Conservation (phyloP, 352 stramenopile species). For the Globisporangium nunn region DNA sequence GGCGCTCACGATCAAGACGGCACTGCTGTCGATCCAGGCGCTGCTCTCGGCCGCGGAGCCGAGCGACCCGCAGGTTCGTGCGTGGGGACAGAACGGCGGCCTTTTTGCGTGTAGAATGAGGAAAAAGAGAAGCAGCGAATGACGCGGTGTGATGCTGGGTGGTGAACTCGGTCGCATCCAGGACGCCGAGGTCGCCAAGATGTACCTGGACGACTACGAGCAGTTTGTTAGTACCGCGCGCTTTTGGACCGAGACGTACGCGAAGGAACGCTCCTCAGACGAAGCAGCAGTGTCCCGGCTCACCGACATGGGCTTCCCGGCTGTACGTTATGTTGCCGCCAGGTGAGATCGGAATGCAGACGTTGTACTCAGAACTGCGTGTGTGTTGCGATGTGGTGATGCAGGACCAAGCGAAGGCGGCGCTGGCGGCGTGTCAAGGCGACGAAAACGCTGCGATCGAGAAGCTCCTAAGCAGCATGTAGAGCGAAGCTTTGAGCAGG, state of each 20-base stretch:
- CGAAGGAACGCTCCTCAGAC: constrained; percentile 55
- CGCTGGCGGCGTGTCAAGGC: constrained; percentile 56
- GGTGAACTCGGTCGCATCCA: background rate
- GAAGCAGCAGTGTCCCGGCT: constrained; percentile 63
- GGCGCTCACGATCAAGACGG: constrained; percentile 96
- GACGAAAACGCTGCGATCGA: constrained; percentile 88
- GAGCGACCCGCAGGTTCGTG: constrained; percentile 55
- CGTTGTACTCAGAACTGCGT: background rate
- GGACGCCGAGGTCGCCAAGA: constrained; percentile 94
- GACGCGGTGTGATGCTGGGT: no score
- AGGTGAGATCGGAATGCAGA: no score
- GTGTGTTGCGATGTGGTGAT: background rate
- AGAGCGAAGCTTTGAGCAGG: constrained; percentile 1
- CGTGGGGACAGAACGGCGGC: constrained; percentile 14
- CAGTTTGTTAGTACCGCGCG: constrained; percentile 93
- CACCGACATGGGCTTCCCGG: constrained; percentile 84
- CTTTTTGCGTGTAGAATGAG: no score
- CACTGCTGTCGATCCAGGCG: constrained; percentile 92
- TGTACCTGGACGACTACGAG: constrained; percentile 91
- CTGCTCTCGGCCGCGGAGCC: constrained; percentile 93
- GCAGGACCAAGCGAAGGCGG: constrained; percentile 62
- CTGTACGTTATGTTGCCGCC: constrained; percentile 22
- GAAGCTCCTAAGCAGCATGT: constrained; percentile 69
- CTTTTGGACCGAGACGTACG: constrained; percentile 96
- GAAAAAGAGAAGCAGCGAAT: no score